Evolutionary conservation across 2,329 filamentous ascomycete genomes (phyloP).

Genomic region (Sclerotinia subarctica): DNA sequence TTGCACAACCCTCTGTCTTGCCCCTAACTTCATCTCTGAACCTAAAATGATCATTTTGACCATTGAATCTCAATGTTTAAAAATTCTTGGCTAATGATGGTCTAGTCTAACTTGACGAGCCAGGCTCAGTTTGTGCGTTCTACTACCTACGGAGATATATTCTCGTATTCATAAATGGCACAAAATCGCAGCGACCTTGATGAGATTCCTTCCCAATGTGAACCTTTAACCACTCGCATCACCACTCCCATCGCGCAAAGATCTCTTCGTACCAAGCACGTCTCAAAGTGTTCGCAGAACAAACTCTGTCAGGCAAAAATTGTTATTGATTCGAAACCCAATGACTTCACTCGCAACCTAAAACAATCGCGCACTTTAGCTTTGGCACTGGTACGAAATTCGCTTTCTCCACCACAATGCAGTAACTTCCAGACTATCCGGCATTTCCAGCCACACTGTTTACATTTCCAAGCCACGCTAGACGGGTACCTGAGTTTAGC

Average conservation of each 20-base stretch:
- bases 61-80: background rate
- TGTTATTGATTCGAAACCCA: background rate
- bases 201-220: background rate
- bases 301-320: background rate
- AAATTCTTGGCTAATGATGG: background rate
- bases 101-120: background rate
- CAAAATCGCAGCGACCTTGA: background rate
- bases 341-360: constrained; percentile 2
- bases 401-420: background rate
- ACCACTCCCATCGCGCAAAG: background rate
- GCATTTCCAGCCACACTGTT: background rate
- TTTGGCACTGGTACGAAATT: background rate
- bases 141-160: no score
- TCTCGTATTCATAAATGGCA: background rate
- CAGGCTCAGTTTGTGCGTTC: background rate
- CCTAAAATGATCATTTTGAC: background rate
- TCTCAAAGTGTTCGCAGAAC: background rate
- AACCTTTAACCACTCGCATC: background rate
- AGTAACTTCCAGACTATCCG: background rate
- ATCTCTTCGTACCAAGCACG: no score
- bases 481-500: background rate
- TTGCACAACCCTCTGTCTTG: background rate
- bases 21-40: background rate
- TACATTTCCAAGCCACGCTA: background rate
- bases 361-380: background rate